Evolutionary conservation across 2,329 filamentous ascomycete species (phyloP), one percentile per base, ranked within the genome.

Genomic region (Paecilomyces formosus): DNA sequence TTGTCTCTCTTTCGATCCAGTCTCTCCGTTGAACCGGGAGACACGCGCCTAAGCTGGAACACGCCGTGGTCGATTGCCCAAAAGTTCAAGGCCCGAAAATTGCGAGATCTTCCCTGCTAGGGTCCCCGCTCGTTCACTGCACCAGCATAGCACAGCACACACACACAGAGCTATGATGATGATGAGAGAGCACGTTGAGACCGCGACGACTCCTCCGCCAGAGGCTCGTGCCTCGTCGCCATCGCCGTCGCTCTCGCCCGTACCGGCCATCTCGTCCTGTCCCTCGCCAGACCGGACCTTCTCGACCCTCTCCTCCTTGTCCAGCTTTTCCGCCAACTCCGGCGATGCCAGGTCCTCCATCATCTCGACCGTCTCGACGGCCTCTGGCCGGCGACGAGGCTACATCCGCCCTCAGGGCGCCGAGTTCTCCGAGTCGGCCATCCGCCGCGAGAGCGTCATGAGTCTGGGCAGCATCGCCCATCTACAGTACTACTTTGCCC

Each of bases 401-500:
- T 97, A 93, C 76, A 89, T 95, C 77, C 85, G 92, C 55, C 92
- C 92, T 0, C 88, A 92, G 71, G 90, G 87, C 57, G 95, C 90
- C 55, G 85, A 92, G 68, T 99, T 97, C 73, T 90, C 94, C 26
- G 88, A 89, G 60, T 97, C 92, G 58, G 94, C 94, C 53, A 87
- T 86, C 70, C 91, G 91, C 55, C 84, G 94, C 62, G 93, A 99
- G 73, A 97, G 92, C 71, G 94, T 99, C 64, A 88, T 97, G 85
- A 96, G 91, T 70, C 78, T 99, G 62, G 94, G 94, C 57, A 97
- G 92, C 74, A 99, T 99, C 67, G 91, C 92, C 58, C 94, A 99
- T 77, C 80, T 99, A 69, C 94, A 99, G 75, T 96, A 97, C 77
- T 99, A 97, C 76, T 99, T 99, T 78, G 93, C 94, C 35, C 83